Percentiles rank a stretch among this genome's conserved stretches.
Evolutionary conservation across 306 rosid species (phyloP).

Genomic region (Dalbergia cochinchinensis): DNA sequence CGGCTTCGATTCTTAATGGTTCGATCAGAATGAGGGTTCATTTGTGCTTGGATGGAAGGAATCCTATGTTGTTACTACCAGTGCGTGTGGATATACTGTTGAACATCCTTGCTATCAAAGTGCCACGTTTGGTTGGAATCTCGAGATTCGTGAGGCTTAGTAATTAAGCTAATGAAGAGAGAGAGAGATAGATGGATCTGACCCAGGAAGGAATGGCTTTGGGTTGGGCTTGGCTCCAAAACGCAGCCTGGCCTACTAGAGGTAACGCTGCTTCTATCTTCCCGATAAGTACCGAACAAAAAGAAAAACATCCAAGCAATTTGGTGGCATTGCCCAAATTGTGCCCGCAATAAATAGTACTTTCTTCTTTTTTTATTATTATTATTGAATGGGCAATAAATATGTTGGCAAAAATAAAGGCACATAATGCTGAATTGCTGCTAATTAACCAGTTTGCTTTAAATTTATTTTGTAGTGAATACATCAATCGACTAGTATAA

Average conservation of each 20-base stretch:
- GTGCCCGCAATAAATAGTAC: not conserved
- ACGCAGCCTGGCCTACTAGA: not conserved
- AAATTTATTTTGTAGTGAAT: too few species aligned
- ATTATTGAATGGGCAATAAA: too few species aligned
- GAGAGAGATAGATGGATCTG: too few species aligned
- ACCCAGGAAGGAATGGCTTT: too few species aligned
- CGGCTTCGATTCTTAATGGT: constrained; percentile 5
- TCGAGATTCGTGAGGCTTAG: not conserved
- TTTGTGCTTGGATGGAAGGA: not conserved
- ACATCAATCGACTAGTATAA: too few species aligned
- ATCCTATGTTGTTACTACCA: not conserved
- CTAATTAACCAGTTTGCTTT: too few species aligned
- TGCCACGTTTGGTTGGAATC: not conserved
- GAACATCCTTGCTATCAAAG: not conserved
- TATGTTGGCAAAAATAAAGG: too few species aligned
- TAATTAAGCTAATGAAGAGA: not conserved
- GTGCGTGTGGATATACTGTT: not conserved
- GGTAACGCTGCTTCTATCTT: too few species aligned
- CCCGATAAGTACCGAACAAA: not conserved
- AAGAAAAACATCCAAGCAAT: too few species aligned
- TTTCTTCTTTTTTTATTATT: too few species aligned
- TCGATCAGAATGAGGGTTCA: constrained; percentile 32
- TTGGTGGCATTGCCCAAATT: not conserved
- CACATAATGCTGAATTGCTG: too few species aligned
- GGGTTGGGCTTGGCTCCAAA: too few species aligned